Evolutionary conservation across 345 rosid species (phyloP), one percentile per base, ranked within the genome.

Genomic region (Ceriops zippeliana): DNA sequence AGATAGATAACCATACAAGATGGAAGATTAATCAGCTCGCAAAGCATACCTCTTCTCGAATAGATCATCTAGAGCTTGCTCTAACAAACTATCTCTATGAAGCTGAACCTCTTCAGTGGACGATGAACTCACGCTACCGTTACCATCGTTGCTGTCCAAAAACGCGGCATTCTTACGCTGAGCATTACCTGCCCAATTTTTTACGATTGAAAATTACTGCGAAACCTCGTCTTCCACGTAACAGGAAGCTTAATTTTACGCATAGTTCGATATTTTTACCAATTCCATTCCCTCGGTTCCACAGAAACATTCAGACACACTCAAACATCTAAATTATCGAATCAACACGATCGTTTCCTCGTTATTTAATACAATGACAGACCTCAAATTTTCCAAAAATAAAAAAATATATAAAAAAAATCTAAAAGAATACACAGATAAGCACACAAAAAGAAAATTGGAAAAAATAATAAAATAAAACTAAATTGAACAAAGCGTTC

Each of bases 111-210:
- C 96, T 42, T 88, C 97, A 37, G 62, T 86, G 61, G 98, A 88
- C 52, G 91, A 73, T 59, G 97, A 89, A 74, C 91, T 88, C 26
- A 78, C 84, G 75, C 96, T 90, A 75, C 92, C 84, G 67, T 76
- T 72, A 81, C 91, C 99, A 69, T 95, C 96, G 38, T 92, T 96
- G 58, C 86, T 86, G 59, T 86, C 98, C 80, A 87, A 76, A 83
- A 84, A 80, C 2, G 80, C 58, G 1, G 81, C 82, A 74, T 81
- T 81, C 70, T 80, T 86, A 49, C 86, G 86, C 54, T 80, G 86
- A 17, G 75, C 24, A 63, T 72, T 88, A 69, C 90, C 90, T 88
- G 87, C 71, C 47, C 61, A 17, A 24, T 66, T 63, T 4, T 37
- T 27, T 10, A 8, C 34, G 34, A 70, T 27, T 19, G 11, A 60